Evolutionary conservation across 805 yeast species (phyloP).

Genomic region (Starmerella powellii): DNA sequence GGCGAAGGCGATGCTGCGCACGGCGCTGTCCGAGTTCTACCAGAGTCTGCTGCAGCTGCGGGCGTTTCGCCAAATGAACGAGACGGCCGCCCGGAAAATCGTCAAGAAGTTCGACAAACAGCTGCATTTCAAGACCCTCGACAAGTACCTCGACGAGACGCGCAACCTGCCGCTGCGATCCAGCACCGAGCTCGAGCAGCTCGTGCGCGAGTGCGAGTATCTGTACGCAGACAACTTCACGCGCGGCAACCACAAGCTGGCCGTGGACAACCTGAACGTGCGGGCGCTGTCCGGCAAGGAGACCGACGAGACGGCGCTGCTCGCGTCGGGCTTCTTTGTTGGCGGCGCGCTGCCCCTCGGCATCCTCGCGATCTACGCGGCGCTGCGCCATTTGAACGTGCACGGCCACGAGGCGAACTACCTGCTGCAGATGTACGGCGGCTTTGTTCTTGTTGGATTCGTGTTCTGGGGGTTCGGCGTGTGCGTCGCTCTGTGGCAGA

Average conservation of each 20-base stretch:
- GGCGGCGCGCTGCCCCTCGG: conserved; percentile 66
- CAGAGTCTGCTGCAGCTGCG: conserved; percentile 57
- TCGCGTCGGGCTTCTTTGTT: conserved; percentile 51
- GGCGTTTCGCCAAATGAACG: conserved; percentile 62
- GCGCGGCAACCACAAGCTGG: conserved; percentile 54
- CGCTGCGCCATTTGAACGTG: conserved; percentile 33
- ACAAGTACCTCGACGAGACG: conserved; percentile 45
- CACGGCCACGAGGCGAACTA: conserved; percentile 43
- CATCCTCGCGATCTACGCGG: conserved; percentile 44
- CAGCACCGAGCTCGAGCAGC: conserved; percentile 47
- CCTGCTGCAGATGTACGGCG: conserved; percentile 84
- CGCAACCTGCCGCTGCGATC: conserved; percentile 39
- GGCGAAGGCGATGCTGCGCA: conserved; percentile 56
- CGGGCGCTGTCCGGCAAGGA: conserved; percentile 27
- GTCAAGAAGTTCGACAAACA: conserved; percentile 83
- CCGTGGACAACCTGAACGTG: conserved; percentile 57
- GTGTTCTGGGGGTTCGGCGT: conserved; percentile 52
- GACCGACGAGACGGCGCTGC: conserved; percentile 33
- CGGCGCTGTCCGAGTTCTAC: conserved; percentile 60
- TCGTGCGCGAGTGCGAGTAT: conserved; percentile 53
- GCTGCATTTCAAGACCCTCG: conserved; percentile 34
- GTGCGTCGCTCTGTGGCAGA: conserved; percentile 62
- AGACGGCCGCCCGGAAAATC: conserved; percentile 81
- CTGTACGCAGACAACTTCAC: conserved; percentile 56
- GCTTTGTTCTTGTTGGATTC: conserved; percentile 58